Base-by-base conservation (phyloP, 805 yeast species). In the Zygosaccharomyces pseudorouxii region DNA sequence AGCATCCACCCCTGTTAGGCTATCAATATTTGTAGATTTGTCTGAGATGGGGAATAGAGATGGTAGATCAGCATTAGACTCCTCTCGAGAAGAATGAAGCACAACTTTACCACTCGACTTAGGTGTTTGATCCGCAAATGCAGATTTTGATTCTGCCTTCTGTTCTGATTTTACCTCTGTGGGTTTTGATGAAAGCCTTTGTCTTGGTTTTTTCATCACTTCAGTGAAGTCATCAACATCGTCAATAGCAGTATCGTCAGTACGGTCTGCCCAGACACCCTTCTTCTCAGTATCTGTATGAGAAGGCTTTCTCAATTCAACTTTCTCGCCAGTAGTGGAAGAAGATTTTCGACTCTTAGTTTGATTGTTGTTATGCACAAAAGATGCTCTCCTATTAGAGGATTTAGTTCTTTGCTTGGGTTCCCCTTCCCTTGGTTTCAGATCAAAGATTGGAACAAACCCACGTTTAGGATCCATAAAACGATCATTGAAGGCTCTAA, bases 381-480 rank as follows among this genome's bases (percentile, higher is more conserved):
- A 19, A 12, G 54, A 51, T 3, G 54, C 43, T 33, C 45, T 47
- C 23, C 51, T 42, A 33, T 48, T 45, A 12, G 31, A 47, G 10
- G 49, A 23, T 9, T 45, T 28, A 20, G 46, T 51, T 8, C 30
- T 6, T 27, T 36, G n/a, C 33, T 45, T 49, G 7, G 16, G 19
- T 23, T 49, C 55, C 3, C 28, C 12, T 7, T 31, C 45, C 5
- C 55, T 47, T 6, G 53, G 46, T 31, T 53, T 49, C 1, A 59
- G 36, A 47, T 72, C 75, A 48, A 71, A 60, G 11, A 67, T 44
- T 2, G 76, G 74, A n/a, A 58, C 62, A 48, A 71, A 72, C 6
- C 51, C 38, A 12, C 66, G 69, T 25, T 64, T 57, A 8, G 58
- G 51, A 7, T 66, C 69, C 50, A 78, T 64, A 49, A 75, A 77